Base-by-base conservation (phyloP, 176 grass and related monocot species). In the Phoenix roebelenii region DNA sequence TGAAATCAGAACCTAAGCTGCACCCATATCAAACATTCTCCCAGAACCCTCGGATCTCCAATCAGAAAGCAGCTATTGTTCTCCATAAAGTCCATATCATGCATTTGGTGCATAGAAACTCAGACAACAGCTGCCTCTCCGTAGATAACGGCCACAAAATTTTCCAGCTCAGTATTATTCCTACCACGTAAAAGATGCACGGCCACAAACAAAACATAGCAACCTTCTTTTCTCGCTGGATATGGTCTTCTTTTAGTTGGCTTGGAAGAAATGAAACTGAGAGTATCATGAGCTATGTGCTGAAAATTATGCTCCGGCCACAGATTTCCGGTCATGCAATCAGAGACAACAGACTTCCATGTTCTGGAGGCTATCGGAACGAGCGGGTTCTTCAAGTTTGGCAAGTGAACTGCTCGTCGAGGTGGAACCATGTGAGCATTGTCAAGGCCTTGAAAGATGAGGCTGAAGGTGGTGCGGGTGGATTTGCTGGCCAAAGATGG, bases 361-460 rank as follows among this genome's bases (percentile, higher is more conserved):
- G 18, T 1, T 20, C 28, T 24, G 52, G 54, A 19, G 20, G 51
- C 59, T 18, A 60, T 32, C 17, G 26, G 19, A 23, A 20, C 3
- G 18, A 70, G 59, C 26, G 17, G 55, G 12, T 23, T 15, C 15
- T 57, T 35, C 3, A 28, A 18, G 49, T 52, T 51, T 57, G 18
- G 66, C 29, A 57, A 29, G 49, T 58, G 49, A 77, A 56, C 30
- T 17, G 28, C 23, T 59, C 58, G 18, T 56, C 55, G 10, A 60
- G 22, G 67, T 55, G 20, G 77, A 79, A 54, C 25, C 57, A 32
- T 4, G 15, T 75, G 23, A 58, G 49, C 51, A 66, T 85, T 39
- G 23, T 69, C 32, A 90, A 76, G 78, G 92, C 92, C 20, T 68
- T 88, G 3, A 85, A 78, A 22, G 92, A 91, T 15, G 87, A 88